Base-by-base conservation (phyloP, 1,284 basidiomycete species). In the Trichosporon sp. region DNA sequence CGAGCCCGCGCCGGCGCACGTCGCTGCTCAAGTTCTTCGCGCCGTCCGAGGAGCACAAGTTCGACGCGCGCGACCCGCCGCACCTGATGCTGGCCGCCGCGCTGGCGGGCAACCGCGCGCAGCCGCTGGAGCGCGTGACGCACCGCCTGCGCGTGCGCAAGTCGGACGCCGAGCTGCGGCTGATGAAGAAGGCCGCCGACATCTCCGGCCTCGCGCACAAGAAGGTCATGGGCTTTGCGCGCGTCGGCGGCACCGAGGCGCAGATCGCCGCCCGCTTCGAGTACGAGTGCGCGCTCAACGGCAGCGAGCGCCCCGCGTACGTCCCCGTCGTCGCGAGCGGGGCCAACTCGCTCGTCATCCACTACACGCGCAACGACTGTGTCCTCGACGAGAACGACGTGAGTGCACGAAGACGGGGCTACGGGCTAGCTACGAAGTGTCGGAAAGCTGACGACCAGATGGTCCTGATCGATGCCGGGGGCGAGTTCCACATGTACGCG, bases 271-370 rank as follows among this genome's bases (percentile, higher is more conserved):
- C 93, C 9, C 91, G 93, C 78, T 97, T 98, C 77, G 91, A 95
- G 81, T 96, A 95, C 77, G 74, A 90, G 0, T 95, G 92, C 78
- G 87, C 89, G 4, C 83, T 92, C 60, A 84, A 85, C n/a, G 94
- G 94, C 15, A 87, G 92, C 23, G 90, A 93, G 78, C 87, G 95
- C 53, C 88, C 89, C 60, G 95, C 95, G 12, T 98, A 98, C 78
- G 94, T 98, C 0, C 95, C 95, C 18, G 95, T 98, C 3, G 92
- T 96, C 35, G 95, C 93, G 5, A 93, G 92, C 1, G 95, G 95
- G 91, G 87, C 91, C 2, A 95, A 96, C 77, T 89, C 91, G 2
- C 85, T 95, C 1, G 90, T 93, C 38, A 94, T 98, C 72, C 95
- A 98, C 76, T 97, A 97, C 78, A 95, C 93, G 0, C 87, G 89